phyloP scores from a whole-genome alignment of 2,329 filamentous ascomycete genomes.

The Rosellinia necatrix region DNA sequence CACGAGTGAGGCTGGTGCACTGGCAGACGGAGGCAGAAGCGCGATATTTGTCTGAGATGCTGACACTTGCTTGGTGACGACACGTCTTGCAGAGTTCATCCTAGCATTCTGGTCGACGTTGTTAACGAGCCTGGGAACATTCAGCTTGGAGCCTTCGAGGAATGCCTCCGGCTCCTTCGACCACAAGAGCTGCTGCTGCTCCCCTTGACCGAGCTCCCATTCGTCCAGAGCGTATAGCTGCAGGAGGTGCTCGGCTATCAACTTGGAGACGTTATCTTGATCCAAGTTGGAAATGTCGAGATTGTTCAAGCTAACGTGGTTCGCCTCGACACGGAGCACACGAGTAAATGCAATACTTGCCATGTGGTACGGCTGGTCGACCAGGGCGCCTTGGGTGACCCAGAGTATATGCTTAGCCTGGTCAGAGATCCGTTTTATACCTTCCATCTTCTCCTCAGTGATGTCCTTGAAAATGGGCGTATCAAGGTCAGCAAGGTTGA shows the following conservation, averaged over 20 bases:
- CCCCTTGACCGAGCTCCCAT: constrained; percentile 23
- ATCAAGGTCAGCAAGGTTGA: constrained; percentile 23
- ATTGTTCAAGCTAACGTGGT: constrained; percentile 32
- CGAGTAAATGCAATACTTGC: constrained; percentile 20
- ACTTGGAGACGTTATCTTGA: background rate
- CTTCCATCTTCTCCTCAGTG: constrained; percentile 21
- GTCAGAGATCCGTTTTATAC: constrained; percentile 29
- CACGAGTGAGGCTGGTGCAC: too few relatives aligned
- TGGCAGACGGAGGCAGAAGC: too few relatives aligned
- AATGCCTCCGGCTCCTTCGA: constrained; percentile 22
- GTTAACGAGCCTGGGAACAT: constrained; percentile 8
- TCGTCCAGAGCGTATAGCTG: constrained; percentile 12
- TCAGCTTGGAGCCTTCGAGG: constrained; percentile 2
- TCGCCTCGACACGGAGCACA: background rate
- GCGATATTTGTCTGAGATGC: background rate
- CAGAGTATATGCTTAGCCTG: constrained; percentile 50
- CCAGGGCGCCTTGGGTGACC: constrained; percentile 51
- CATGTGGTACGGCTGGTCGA: constrained; percentile 31
- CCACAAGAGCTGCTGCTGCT: constrained; percentile 7
- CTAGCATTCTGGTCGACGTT: constrained; percentile 14
- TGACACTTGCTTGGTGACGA: constrained; percentile 7
- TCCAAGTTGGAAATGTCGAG: constrained; percentile 23
- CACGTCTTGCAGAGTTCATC: constrained; percentile 17
- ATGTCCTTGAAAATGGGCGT: constrained; percentile 22
- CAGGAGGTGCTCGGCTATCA: constrained; percentile 20